These are phyloP conservation scores for Ganoderma lucidum DNA, from an alignment of 1,284 basidiomycete species.

Conservation along the genomic window DNA sequence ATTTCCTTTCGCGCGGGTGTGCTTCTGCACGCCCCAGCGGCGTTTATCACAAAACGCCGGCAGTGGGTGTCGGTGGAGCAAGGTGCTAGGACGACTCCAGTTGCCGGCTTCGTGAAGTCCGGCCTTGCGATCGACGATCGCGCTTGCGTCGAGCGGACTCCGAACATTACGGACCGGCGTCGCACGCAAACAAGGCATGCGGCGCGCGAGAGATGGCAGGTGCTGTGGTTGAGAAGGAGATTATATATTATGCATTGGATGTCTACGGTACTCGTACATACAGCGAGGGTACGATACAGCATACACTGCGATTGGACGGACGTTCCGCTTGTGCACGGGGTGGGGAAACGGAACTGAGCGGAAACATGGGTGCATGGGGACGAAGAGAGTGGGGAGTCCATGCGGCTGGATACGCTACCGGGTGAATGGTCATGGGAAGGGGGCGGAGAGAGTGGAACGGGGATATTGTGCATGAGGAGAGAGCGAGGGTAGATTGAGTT, in stretches of 20 bases:
- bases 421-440: not conserved
- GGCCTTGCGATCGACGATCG: not conserved
- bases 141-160: conserved; percentile 1
- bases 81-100: not conserved
- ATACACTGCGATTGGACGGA: conserved; percentile 6
- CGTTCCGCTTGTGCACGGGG: conserved; percentile 10
- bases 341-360: not conserved
- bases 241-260: conserved; percentile 32
- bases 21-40: not conserved
- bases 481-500: conserved; percentile 6
- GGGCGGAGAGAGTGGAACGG: conserved; percentile 4
- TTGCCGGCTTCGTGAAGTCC: conserved; percentile 5
- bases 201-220: not conserved
- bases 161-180: not conserved
- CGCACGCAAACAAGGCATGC: not conserved
- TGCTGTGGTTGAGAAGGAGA: conserved; percentile 7
- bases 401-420: not conserved
- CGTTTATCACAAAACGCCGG: conserved; percentile 1
- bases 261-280: conserved; percentile 32
- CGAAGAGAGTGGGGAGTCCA: not conserved
- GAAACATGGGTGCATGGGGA: not conserved
- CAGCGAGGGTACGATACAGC: conserved; percentile 25
- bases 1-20: not conserved
- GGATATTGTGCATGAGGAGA: conserved; percentile 13
- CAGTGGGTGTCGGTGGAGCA: not conserved